These are phyloP conservation scores for Evansstolkia leycettana DNA, from an alignment of 495 filamentous ascomycete species.

Conservation along the genomic window DNA sequence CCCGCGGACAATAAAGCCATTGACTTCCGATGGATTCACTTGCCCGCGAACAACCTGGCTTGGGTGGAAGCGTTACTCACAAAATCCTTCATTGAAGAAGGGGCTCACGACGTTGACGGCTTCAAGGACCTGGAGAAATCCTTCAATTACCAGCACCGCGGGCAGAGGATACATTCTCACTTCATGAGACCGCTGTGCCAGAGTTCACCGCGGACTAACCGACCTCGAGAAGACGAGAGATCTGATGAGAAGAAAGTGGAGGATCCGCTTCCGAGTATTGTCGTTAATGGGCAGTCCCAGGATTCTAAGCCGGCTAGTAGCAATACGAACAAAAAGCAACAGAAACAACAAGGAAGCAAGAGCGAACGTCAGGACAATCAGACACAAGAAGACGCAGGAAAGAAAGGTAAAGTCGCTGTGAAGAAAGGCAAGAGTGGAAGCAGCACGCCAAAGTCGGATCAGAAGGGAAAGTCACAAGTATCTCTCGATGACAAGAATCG, in stretches of 20 bases:
- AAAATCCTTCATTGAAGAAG: constrained; percentile 56
- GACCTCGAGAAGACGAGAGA: constrained; percentile 25
- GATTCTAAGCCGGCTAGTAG: constrained; percentile 1
- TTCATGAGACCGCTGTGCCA: constrained; percentile 58
- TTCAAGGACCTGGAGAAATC: constrained; percentile 56
- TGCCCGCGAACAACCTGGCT: constrained; percentile 50
- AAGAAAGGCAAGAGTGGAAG: constrained; percentile 21
- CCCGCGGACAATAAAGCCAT: constrained; percentile 33
- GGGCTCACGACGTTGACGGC: constrained; percentile 50
- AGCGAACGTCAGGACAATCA: constrained; percentile 16
- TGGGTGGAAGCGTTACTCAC: constrained; percentile 52
- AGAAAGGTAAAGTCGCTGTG: constrained; percentile 23
- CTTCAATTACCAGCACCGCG: constrained; percentile 52
- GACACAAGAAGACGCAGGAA: constrained; percentile 28
- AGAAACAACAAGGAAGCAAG: constrained; percentile 16
- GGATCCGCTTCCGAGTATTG: constrained; percentile 4
- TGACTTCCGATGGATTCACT: constrained; percentile 60
- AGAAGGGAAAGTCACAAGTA: constrained; percentile 22
- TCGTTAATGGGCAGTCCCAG: constrained; percentile 10
- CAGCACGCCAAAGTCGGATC: constrained; percentile 21
- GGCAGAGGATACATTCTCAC: constrained; percentile 47
- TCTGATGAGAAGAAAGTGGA: constrained; percentile 18
- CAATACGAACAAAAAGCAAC: constrained; percentile 12
- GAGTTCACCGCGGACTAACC: constrained; percentile 37
- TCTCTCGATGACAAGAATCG: constrained; percentile 12